Evolutionary conservation across 1,139 yeast genomes (phyloP).

Genomic region (Oligophagozyma castellii): DNA sequence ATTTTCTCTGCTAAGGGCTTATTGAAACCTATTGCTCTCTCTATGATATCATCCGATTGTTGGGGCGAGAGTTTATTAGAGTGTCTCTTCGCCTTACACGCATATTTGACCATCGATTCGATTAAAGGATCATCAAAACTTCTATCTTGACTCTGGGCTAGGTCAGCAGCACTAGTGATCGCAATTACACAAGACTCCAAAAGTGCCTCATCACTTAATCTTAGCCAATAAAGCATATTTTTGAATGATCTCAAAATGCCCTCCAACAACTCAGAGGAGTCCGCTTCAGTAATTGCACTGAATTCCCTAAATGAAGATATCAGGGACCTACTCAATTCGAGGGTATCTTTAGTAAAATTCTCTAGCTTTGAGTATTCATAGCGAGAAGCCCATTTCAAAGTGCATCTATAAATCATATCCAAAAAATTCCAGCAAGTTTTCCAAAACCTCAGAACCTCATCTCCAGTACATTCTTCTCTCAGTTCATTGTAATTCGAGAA

Average conservation of each 20-base stretch:
- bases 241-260: constrained; percentile 34
- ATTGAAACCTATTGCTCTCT: constrained; percentile 45
- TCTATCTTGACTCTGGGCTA: constrained; percentile 42
- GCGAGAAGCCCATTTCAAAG: constrained; percentile 59
- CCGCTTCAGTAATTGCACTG: constrained; percentile 28
- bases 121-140: constrained; percentile 37
- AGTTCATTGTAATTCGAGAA: constrained; percentile 23
- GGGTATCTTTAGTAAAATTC: constrained; percentile 75
- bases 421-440: constrained; percentile 54
- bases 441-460: constrained; percentile 40
- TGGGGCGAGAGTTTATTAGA: constrained; percentile 49
- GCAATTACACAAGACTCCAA: constrained; percentile 62
- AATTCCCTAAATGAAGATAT: constrained; percentile 52
- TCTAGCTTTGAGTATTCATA: constrained; percentile 46
- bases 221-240: constrained; percentile 61
- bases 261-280: constrained; percentile 24
- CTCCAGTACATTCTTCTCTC: constrained; percentile 12
- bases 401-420: constrained; percentile 51
- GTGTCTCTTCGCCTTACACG: constrained; percentile 49
- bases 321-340: constrained; percentile 61
- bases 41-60: constrained; percentile 43
- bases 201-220: constrained; percentile 66
- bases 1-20: constrained; percentile 37
- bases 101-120: constrained; percentile 44
- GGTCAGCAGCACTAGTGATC: constrained; percentile 51